Evolutionary conservation across 1,139 yeast species (phyloP).

Genomic region (Blastobotrys buckinghamii): DNA sequence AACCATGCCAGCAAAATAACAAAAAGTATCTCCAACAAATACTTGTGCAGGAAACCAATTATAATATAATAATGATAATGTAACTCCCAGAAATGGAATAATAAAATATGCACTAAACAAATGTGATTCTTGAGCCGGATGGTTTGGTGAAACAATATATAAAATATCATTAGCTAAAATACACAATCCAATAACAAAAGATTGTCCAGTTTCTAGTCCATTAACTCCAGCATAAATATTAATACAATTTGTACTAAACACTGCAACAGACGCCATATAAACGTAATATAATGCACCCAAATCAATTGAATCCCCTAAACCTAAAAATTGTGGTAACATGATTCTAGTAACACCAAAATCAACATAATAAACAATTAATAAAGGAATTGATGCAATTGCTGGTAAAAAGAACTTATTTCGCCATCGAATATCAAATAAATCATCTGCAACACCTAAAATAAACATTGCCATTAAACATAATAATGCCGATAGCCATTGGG

Average conservation of each 20-base stretch:
- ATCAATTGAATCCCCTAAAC: constrained; percentile 48
- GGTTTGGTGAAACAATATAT: constrained; percentile 51
- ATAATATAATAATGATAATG: constrained; percentile 65
- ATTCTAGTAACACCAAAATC: constrained; percentile 92
- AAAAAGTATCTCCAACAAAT: constrained; percentile 96
- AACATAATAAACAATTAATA: constrained; percentile 83
- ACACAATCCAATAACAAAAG: constrained; percentile 66
- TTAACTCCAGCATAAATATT: constrained; percentile 94
- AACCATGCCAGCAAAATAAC: constrained; percentile 98
- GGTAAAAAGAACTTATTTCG: constrained; percentile 94
- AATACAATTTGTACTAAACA: constrained; percentile 95
- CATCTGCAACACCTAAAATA: constrained; percentile 86
- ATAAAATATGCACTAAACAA: constrained; percentile 71
- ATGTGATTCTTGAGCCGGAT: constrained; percentile 76
- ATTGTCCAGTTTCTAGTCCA: constrained; percentile 95
- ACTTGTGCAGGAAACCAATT: constrained; percentile 91
- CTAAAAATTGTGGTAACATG: constrained; percentile 70
- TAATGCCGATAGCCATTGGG: constrained; percentile 80
- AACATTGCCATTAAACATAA: constrained; percentile 80
- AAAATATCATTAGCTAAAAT: constrained; percentile 70
- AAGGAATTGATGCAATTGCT: constrained; percentile 88
- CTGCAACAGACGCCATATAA: constrained; percentile 88
- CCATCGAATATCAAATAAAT: constrained; percentile 93
- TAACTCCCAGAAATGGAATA: constrained; percentile 83
- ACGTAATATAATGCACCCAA: constrained; percentile 73